Conservation (phyloP, 2,329 filamentous ascomycete genomes). For the Colletotrichum higginsianum region DNA sequence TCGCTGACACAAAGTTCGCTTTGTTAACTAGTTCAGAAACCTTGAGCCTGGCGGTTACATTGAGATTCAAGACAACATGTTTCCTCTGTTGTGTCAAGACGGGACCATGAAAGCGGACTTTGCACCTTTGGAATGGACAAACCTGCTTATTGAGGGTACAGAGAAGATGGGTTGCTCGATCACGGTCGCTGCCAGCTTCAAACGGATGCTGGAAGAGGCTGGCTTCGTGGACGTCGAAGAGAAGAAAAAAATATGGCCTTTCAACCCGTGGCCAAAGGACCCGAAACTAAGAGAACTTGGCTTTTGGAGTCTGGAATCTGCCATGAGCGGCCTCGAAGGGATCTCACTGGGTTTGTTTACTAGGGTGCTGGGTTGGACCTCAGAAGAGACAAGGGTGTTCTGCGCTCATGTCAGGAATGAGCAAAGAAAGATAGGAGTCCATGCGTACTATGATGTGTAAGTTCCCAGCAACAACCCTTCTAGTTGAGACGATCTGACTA, state of each 20-base stretch:
- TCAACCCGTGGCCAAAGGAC: constrained; percentile 66
- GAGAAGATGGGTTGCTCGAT: neutral
- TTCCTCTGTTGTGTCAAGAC: constrained; percentile 50
- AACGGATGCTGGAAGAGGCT: constrained; percentile 57
- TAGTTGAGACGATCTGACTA: neutral
- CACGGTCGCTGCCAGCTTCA: constrained; percentile 46
- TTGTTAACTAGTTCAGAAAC: constrained; percentile 15
- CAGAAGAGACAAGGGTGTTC: constrained; percentile 51
- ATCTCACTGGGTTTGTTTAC: no score
- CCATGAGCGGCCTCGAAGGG: constrained; percentile 50
- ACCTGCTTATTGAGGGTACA: constrained; percentile 51
- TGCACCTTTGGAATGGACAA: constrained; percentile 47
- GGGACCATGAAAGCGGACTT: constrained; percentile 50
- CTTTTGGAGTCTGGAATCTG: constrained; percentile 47
- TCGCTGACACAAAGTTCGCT: neutral
- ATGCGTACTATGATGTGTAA: constrained; percentile 57
- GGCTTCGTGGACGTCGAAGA: constrained; percentile 63
- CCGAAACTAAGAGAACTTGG: constrained; percentile 65
- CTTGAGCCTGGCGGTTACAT: constrained; percentile 53
- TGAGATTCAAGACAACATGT: constrained; percentile 50
- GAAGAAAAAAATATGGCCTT: constrained; percentile 63
- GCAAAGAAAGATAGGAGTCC: constrained; percentile 50
- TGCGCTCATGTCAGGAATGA: constrained; percentile 52
- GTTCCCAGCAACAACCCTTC: constrained; percentile 12
- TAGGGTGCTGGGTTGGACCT: no score